phyloP scores from a whole-genome alignment of 371 early-diverging fungal species.

The Mortierella sp. region DNA sequence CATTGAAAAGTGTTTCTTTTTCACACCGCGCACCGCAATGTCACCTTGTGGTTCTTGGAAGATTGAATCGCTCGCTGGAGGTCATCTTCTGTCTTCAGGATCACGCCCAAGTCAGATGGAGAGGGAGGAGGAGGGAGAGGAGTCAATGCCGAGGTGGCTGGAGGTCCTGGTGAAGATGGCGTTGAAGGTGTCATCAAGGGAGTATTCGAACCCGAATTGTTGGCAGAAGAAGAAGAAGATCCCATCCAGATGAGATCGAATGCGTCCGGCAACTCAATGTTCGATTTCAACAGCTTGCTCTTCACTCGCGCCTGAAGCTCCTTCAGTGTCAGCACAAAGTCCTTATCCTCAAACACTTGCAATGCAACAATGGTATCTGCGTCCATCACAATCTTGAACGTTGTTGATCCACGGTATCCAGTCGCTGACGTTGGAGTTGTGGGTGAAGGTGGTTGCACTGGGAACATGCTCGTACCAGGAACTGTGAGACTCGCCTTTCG shows the following conservation, averaged over 20 bases:
- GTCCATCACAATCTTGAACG: constrained; percentile 51
- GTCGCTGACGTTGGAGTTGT: background rate
- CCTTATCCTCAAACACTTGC: constrained; percentile 35
- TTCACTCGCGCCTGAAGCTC: constrained; percentile 26
- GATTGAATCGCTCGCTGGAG: constrained; percentile 28
- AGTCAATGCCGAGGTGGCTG: constrained; percentile 1
- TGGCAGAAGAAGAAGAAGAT: constrained; percentile 4
- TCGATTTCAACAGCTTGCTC: constrained; percentile 41
- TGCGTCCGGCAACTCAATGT: constrained; percentile 33
- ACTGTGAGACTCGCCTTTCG: constrained; percentile 41
- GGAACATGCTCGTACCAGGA: constrained; percentile 24
- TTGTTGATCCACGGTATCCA: constrained; percentile 14
- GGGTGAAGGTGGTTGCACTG: constrained; percentile 16
- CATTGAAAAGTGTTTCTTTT: background rate
- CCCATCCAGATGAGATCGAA: constrained; percentile 38
- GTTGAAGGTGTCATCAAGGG: constrained; percentile 3
- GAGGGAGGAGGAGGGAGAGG: no score
- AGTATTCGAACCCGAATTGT: background rate
- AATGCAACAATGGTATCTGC: constrained; percentile 51
- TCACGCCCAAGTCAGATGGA: constrained; percentile 8
- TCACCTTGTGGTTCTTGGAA: constrained; percentile 40
- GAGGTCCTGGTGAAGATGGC: background rate
- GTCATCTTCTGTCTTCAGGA: constrained; percentile 30
- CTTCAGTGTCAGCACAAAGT: constrained; percentile 28
- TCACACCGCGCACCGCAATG: constrained; percentile 25